Percentiles rank a stretch among this genome's conserved stretches.
Conservation (phyloP, 2,329 filamentous ascomycete species). For the Pseudophaeomoniella oleicola region DNA sequence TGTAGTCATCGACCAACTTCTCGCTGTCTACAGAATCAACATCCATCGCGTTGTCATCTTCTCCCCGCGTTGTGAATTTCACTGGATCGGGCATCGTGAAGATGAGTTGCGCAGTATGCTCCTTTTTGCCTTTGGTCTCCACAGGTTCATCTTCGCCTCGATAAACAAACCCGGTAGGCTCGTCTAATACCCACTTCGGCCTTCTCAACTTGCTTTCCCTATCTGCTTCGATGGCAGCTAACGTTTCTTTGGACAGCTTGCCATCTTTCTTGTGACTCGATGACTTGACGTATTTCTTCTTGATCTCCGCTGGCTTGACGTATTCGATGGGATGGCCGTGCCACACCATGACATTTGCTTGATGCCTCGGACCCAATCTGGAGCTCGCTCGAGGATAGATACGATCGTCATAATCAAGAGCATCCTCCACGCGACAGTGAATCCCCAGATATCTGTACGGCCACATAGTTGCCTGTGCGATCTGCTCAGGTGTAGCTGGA, state of each 20-base stretch:
- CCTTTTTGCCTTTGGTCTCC: conserved; percentile 50
- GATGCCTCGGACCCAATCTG: conserved; percentile 76
- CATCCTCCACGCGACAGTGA: conserved; percentile 90
- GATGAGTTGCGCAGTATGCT: conserved; percentile 58
- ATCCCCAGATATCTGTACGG: conserved; percentile 91
- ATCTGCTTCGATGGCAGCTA: conserved; percentile 68
- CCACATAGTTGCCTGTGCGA: conserved; percentile 88
- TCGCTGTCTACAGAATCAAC: conserved; percentile 22
- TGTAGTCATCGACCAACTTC: conserved; percentile 59
- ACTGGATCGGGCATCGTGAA: conserved; percentile 58
- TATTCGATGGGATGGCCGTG: conserved; percentile 76
- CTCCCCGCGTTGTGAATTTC: conserved; percentile 30
- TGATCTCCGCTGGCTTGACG: conserved; percentile 74
- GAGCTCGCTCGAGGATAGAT: conserved; percentile 95
- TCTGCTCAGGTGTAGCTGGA: conserved; percentile 66
- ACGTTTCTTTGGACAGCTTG: conserved; percentile 65
- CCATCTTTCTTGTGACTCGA: conserved; percentile 55
- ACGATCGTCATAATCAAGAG: conserved; percentile 88
- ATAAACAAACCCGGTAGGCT: conserved; percentile 69
- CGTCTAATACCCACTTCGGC: conserved; percentile 87
- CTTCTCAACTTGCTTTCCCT: conserved; percentile 64
- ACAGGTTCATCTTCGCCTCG: conserved; percentile 64
- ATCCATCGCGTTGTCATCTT: conserved; percentile 23
- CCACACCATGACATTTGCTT: conserved; percentile 76
- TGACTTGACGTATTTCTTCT: conserved; percentile 55